Percentiles rank a stretch among this genome's conserved stretches.
Evolutionary conservation across 2,329 filamentous ascomycete species (phyloP).

Genomic region (Cytospora piceicola): DNA sequence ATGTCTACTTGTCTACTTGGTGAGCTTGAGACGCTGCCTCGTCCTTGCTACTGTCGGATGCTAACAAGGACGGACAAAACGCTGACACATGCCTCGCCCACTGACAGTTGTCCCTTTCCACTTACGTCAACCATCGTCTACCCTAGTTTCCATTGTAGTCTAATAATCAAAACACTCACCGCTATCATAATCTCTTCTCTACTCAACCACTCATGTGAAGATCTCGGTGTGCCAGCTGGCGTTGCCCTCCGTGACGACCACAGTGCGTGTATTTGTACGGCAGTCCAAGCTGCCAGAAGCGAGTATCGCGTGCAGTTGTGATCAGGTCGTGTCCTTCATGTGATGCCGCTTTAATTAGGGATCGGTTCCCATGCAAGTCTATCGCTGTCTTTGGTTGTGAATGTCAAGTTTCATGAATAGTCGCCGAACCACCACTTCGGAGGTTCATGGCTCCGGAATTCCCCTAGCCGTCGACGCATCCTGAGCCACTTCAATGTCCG

Average conservation of each 20-base stretch:
- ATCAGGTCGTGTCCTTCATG: not conserved
- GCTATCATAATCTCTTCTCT: not conserved
- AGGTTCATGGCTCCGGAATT: constrained; percentile 16
- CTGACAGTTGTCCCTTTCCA: too few species aligned
- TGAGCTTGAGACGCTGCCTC: too few species aligned
- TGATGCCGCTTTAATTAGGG: not conserved
- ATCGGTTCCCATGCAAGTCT: not conserved
- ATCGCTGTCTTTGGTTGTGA: not conserved
- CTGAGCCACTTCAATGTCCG: constrained; percentile 35
- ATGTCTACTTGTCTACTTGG: too few species aligned
- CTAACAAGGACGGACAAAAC: too few species aligned
- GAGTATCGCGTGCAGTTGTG: not conserved
- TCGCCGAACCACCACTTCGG: too few species aligned
- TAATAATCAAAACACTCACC: not conserved
- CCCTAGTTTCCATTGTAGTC: too few species aligned
- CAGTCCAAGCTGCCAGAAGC: too few species aligned
- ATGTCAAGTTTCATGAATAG: not conserved
- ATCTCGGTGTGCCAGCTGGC: not conserved
- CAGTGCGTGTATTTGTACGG: too few species aligned
- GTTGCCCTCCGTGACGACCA: too few species aligned
- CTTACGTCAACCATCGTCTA: not conserved
- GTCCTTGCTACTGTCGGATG: too few species aligned
- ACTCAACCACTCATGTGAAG: not conserved
- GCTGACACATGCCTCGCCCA: too few species aligned
- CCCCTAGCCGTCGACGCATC: not conserved